A percentile compares a stretch with the other conserved stretches of the same genome.
Evolutionary conservation across 2,329 filamentous ascomycete species (phyloP).

Genomic region (Claviceps arundinis): DNA sequence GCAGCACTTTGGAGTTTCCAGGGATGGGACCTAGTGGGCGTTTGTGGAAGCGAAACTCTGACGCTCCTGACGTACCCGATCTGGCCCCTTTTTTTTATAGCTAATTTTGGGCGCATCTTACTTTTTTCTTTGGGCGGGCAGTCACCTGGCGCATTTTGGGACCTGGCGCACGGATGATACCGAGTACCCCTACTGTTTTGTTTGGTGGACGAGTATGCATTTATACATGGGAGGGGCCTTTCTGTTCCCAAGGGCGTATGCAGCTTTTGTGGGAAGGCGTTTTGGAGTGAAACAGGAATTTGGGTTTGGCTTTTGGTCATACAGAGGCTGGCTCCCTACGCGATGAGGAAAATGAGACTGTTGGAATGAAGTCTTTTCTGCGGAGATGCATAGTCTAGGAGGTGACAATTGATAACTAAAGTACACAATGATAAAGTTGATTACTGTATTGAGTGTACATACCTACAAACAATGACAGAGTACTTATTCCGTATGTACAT

Average conservation of each 20-base stretch:
- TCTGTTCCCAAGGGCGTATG: no score
- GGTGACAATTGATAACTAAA: no score
- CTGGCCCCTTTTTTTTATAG: not conserved
- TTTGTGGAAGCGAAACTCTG: not conserved
- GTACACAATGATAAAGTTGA: no score
- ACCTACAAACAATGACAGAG: no score
- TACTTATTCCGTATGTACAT: no score
- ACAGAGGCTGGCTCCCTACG: no score
- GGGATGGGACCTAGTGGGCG: not conserved
- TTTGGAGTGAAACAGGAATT: not conserved
- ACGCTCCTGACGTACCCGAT: not conserved
- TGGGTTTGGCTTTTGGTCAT: not conserved
- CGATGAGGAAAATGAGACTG: no score
- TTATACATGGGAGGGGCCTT: not conserved
- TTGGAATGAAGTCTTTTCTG: no score
- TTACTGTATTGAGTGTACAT: no score
- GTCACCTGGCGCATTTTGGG: not conserved
- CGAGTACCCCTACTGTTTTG: not conserved
- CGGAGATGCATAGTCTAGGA: no score
- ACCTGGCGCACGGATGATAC: not conserved
- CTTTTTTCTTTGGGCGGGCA: not conserved
- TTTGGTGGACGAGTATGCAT: not conserved
- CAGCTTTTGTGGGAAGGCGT: conserved; percentile 1
- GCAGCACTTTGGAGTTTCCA: not conserved
- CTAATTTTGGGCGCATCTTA: not conserved